Percentiles rank a stretch among this genome's conserved stretches.
Conservation (phyloP, 768 basidiomycete species). For the Mycena capillaripes region DNA sequence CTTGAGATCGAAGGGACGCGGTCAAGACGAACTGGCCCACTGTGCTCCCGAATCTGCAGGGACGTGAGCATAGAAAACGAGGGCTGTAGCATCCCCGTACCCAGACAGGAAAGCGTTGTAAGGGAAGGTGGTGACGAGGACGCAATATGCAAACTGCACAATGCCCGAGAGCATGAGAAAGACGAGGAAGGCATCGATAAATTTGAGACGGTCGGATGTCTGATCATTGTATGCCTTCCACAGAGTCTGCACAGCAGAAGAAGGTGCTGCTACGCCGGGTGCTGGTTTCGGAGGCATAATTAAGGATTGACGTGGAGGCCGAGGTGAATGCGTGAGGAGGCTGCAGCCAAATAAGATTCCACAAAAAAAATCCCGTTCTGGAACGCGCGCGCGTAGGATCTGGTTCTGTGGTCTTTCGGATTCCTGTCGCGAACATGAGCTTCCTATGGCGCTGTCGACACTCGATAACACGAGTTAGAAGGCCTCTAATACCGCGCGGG, state of each 20-base stretch:
- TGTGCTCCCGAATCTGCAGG: constrained; percentile 86
- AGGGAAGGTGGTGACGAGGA: constrained; percentile 92
- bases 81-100: constrained; percentile 62
- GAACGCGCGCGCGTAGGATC: constrained; percentile 47
- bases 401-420: background rate
- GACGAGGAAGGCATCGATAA: constrained; percentile 92
- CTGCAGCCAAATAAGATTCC: constrained; percentile 15
- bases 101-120: constrained; percentile 98
- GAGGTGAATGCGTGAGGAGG: background rate
- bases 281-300: constrained; percentile 40
- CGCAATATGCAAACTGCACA: constrained; percentile 91
- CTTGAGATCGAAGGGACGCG: constrained; percentile 92
- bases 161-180: constrained; percentile 95
- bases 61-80: background rate
- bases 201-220: constrained; percentile 89
- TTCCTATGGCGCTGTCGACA: constrained; percentile 33
- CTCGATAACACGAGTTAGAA: constrained; percentile 25
- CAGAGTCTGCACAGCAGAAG: constrained; percentile 66
- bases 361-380: constrained; percentile 7
- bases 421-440: constrained; percentile 23
- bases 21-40: constrained; percentile 98
- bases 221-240: constrained; percentile 83
- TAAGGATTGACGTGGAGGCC: constrained; percentile 37
- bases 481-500: constrained; percentile 24
- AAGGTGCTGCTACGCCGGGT: constrained; percentile 42